Base-by-base conservation (phyloP, 371 early-diverging fungal species). In the Zychaea mexicana region DNA sequence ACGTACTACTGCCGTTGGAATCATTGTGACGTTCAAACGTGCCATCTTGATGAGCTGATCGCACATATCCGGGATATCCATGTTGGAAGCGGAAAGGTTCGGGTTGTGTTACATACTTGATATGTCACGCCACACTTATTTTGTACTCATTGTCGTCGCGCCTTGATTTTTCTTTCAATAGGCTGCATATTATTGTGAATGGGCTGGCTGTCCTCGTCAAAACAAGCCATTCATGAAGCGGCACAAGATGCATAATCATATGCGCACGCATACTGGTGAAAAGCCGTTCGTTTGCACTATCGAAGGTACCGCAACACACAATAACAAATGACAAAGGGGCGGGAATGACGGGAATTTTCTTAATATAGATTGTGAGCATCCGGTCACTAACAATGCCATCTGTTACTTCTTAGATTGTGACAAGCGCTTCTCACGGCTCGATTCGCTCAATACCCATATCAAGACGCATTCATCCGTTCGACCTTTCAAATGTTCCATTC, bases 161-260 rank as follows among this genome's bases (percentile, higher is more conserved):
- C 15, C 22, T 22, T 22, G 7, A 17, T 9, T 49, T 55, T 32
- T 32, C 24, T 38, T 49, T 17, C 27, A 24, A 39, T 66, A 84
- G 76, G 77, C 88, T 31, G 81, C 82, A 31, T 94, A 94, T 71
- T 72, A 74, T 32, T 94, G 94, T 69, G 77, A 82, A 57, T 94
- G 94, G 94, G 77, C 78, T 32, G 86, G 82, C 32, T 94, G 94
- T 67, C 78, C 80, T 26, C 86, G 94, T 33, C 68, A 77, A 57
- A 73, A 78, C 58, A 82, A 84, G 67, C 90, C 93, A 9, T 94
- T 93, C 71, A 76, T 88, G 36, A 92, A 94, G 70, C 79, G 94
- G 2, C 94, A 94, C 78, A 91, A 92, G 71, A 89, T 92, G 82
- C 85, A 82, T 53, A 91, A 93, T 69, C 94, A 94, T 67, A 68